These are phyloP conservation scores for Calonectria crousiana DNA, from an alignment of 2,329 filamentous ascomycete species.

Conservation along the genomic window DNA sequence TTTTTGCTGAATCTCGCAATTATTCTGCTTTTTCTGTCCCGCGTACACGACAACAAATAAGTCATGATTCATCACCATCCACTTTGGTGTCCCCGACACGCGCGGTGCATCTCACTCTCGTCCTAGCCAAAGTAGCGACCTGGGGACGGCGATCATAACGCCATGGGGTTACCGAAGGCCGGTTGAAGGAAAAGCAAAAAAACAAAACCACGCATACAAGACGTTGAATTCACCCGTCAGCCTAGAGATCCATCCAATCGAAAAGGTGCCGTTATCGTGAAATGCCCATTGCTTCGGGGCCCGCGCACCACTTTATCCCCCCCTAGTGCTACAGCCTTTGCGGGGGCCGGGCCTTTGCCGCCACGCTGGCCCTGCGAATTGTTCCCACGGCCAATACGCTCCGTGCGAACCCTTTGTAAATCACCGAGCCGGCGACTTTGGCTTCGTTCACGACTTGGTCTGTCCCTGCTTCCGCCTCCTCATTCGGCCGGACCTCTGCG, in stretches of 20 bases:
- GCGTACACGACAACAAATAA: background rate
- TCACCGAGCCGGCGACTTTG: conserved; percentile 1
- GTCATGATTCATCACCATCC: background rate
- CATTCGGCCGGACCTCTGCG: background rate
- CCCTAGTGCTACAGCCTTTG: background rate
- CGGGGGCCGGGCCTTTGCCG: background rate
- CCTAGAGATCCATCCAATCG: background rate
- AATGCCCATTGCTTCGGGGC: background rate
- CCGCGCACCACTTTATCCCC: background rate
- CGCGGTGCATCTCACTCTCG: background rate
- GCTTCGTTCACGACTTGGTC: background rate
- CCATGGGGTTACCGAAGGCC: background rate
- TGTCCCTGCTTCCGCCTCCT: background rate
- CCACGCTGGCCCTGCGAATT: background rate
- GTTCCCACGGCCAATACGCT: background rate
- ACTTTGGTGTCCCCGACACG: background rate
- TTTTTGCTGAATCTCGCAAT: background rate
- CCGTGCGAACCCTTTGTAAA: background rate
- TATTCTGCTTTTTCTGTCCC: background rate
- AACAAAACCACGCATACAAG: background rate
- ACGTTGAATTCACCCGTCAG: background rate
- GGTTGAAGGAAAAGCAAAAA: background rate
- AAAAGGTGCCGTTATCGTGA: background rate
- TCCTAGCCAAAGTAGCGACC: background rate
- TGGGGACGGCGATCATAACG: background rate